phyloP scores from a whole-genome alignment of 306 rosid species.

The Herpetospermum pedunculosum region DNA sequence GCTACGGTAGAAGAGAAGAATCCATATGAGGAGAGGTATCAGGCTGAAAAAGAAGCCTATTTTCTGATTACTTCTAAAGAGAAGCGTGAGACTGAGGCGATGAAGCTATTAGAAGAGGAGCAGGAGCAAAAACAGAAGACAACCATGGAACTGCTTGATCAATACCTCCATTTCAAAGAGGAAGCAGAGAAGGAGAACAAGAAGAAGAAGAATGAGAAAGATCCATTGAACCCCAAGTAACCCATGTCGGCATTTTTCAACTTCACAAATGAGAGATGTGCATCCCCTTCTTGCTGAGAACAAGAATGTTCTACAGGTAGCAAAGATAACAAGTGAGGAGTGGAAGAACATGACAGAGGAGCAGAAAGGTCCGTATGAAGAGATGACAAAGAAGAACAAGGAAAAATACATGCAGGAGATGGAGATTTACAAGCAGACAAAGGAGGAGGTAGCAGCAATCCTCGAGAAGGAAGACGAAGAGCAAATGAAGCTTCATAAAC shows the following conservation, averaged over 20 bases:
- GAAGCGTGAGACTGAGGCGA: constrained; percentile 80
- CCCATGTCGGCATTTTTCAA: constrained; percentile 75
- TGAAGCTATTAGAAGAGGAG: constrained; percentile 76
- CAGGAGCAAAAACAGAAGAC: constrained; percentile 73
- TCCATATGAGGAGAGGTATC: constrained; percentile 79
- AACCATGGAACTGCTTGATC: constrained; percentile 90
- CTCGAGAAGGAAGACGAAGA: constrained; percentile 68
- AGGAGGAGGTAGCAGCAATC: constrained; percentile 59
- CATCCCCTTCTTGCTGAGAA: constrained; percentile 47
- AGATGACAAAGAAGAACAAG: constrained; percentile 75
- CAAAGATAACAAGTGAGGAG: constrained; percentile 72
- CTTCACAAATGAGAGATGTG: constrained; percentile 60
- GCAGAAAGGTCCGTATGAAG: constrained; percentile 59
- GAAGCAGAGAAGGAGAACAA: constrained; percentile 50
- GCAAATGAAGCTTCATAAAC: constrained; percentile 69
- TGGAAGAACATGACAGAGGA: constrained; percentile 77
- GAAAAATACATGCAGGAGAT: constrained; percentile 59
- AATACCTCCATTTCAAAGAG: constrained; percentile 69
- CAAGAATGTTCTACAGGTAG: constrained; percentile 42
- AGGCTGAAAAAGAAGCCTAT: constrained; percentile 60
- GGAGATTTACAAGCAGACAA: constrained; percentile 63
- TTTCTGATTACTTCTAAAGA: constrained; percentile 47
- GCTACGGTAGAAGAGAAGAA: constrained; percentile 57
- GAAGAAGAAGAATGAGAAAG: constrained; percentile 74
- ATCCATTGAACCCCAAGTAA: constrained; percentile 87